Evolutionary conservation across 139 green algal species (phyloP).

Genomic region (Bryopsis sp.): DNA sequence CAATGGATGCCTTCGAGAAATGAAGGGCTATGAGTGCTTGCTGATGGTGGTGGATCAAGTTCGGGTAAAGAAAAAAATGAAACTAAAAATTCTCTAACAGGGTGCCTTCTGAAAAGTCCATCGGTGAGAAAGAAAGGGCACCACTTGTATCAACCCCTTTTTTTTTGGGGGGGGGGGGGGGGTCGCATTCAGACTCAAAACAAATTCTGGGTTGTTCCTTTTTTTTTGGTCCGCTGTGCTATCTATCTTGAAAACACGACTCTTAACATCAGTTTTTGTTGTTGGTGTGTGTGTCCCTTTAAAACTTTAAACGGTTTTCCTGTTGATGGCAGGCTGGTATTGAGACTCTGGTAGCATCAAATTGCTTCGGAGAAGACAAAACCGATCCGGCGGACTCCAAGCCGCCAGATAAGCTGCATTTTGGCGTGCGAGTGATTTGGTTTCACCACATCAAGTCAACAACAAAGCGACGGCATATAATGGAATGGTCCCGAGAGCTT

Average conservation of each 20-base stretch:
- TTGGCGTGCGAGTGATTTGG: conserved; percentile 31
- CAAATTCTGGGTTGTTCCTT: too few relatives aligned
- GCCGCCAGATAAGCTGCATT: not conserved
- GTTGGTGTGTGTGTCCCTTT: too few relatives aligned
- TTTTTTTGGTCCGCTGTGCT: too few relatives aligned
- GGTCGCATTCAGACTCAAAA: too few relatives aligned
- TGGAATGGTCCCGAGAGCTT: conserved; percentile 42
- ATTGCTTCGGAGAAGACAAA: not conserved
- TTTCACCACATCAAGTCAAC: conserved; percentile 69
- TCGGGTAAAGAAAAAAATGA: conserved; percentile 7
- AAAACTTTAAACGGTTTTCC: not conserved
- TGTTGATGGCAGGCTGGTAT: not conserved
- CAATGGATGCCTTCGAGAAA: too few relatives aligned
- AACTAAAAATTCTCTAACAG: not conserved
- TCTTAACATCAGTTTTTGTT: too few relatives aligned
- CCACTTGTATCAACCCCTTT: too few relatives aligned
- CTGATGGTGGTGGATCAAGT: conserved; percentile 25
- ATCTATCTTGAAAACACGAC: too few relatives aligned
- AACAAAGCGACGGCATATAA: conserved; percentile 54
- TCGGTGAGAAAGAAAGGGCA: too few relatives aligned
- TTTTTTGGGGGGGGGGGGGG: too few relatives aligned
- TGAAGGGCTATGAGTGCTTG: conserved; percentile 19
- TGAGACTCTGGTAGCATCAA: not conserved
- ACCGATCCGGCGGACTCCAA: too few relatives aligned
- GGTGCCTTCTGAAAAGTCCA: not conserved